Percentiles rank a stretch among this genome's conserved stretches.
phyloP scores from a whole-genome alignment of 495 filamentous ascomycete species.

The Pyrenopolyporus hunteri region DNA sequence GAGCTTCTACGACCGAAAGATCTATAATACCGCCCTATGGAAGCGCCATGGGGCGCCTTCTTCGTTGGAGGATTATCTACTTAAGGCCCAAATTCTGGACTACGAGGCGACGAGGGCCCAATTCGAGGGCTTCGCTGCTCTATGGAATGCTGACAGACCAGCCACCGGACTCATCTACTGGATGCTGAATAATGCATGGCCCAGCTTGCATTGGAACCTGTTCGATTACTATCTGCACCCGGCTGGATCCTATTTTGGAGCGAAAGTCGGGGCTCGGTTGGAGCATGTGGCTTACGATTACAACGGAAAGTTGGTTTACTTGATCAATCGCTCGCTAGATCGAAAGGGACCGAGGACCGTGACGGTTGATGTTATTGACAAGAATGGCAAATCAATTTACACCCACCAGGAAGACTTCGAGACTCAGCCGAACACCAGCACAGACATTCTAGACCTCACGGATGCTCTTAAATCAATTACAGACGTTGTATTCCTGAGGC shows the following conservation, averaged over 20 bases:
- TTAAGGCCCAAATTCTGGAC: constrained; percentile 64
- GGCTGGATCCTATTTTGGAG: constrained; percentile 64
- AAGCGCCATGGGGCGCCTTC: constrained; percentile 59
- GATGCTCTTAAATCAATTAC: constrained; percentile 44
- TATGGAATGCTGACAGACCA: constrained; percentile 57
- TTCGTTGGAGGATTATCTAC: constrained; percentile 61
- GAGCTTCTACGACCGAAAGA: constrained; percentile 58
- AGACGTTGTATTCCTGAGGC: constrained; percentile 59
- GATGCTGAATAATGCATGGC: constrained; percentile 73
- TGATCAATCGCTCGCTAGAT: constrained; percentile 64
- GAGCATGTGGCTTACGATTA: constrained; percentile 67
- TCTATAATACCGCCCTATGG: constrained; percentile 63
- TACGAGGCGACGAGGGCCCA: constrained; percentile 67
- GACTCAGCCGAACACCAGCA: constrained; percentile 50
- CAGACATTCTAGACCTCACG: constrained; percentile 39
- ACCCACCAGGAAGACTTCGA: constrained; percentile 32
- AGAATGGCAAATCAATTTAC: constrained; percentile 51
- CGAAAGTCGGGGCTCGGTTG: constrained; percentile 57
- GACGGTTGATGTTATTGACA: constrained; percentile 55
- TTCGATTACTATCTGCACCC: constrained; percentile 69
- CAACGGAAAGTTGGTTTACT: constrained; percentile 48
- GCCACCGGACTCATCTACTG: constrained; percentile 70
- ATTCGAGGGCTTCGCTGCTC: constrained; percentile 62
- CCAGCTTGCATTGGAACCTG: constrained; percentile 69
- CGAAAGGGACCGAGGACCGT: constrained; percentile 51